Evolutionary conservation across 2,329 filamentous ascomycete species (phyloP).

Genomic region (Fusarium solani-melongenae): DNA sequence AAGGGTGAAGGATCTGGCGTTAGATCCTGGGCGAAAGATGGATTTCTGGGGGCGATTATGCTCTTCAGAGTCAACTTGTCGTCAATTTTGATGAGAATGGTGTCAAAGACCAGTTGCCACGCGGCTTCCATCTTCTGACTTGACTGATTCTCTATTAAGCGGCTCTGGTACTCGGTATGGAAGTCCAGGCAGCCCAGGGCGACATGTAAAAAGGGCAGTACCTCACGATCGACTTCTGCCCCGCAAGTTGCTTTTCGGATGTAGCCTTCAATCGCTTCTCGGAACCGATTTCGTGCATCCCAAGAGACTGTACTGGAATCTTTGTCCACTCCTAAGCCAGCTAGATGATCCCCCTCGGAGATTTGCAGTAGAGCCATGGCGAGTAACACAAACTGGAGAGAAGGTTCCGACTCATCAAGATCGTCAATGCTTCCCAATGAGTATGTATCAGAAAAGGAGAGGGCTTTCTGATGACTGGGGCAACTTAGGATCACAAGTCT

Average conservation of each 20-base stretch:
- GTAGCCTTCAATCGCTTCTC: not conserved
- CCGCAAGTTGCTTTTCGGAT: not conserved
- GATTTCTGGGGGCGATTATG: not conserved
- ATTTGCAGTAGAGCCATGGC: not conserved
- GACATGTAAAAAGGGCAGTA: not conserved
- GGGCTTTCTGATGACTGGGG: not conserved
- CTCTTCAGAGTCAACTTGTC: not conserved
- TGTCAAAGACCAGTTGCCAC: not conserved
- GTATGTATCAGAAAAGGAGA: not conserved
- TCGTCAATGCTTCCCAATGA: not conserved
- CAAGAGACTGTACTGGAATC: not conserved
- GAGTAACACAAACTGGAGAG: not conserved
- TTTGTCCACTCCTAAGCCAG: not conserved
- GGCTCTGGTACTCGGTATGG: not conserved
- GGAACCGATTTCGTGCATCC: not conserved
- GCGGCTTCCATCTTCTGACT: not conserved
- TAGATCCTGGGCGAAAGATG: not conserved
- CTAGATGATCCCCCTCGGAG: not conserved
- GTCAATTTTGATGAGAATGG: not conserved
- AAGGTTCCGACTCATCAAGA: not conserved
- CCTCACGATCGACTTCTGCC: not conserved
- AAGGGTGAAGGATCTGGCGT: not conserved
- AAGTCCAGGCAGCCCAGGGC: not conserved
- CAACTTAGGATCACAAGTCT: not conserved
- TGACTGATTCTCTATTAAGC: not conserved